Evolutionary conservation across 768 basidiomycete species (phyloP), one percentile per base, ranked within the genome.

Genomic region (Tremella mesenterica): DNA sequence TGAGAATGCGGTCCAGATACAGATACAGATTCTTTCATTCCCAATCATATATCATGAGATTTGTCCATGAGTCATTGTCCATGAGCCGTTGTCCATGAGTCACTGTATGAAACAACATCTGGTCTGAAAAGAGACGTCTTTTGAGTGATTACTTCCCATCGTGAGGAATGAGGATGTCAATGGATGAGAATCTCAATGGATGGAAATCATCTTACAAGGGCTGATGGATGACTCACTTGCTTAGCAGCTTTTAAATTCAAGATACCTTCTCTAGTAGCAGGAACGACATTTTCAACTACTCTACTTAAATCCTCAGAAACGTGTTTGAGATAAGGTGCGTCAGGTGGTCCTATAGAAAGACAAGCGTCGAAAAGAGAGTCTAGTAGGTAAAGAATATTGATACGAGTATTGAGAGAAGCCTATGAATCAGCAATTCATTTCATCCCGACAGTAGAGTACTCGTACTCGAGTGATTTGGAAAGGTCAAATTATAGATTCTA

Each of bases 321-420:
- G 54, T 83, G 85, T 50, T 83, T 81, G 14, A 89, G 81, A 56
- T 92, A 93, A 36, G 84, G 80, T 6, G 69, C 63, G 29, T 69
- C 65, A n/a, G 74, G 20, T 75, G 75, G 44, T 14, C 58, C 58
- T 1, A 71, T 34, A 6, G 65, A 47, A 2, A 64, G 50, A 6
- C 62, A 64, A 14, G 64, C 61, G 34, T 73, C 72, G 34, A 65
- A 56, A 12, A 95, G 78, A 0, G 85, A 83, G 72, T 93, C 90
- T 38, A 96, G 80, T 67, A 92, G 83, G 71, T 93, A 89, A 0
- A 95, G 76, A 55, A 93, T 84, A 72, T 95, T 95, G 63, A 96
- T 92, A n/a, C 88, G 65, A 27, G 85, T 82, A 71, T 95, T 92
- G 18, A 93, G 82, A 0, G 85, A 83, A 46, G 86, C 88, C 86